Base-by-base conservation (phyloP, 2,329 filamentous ascomycete genomes). In the Waltergamsia citrina region DNA sequence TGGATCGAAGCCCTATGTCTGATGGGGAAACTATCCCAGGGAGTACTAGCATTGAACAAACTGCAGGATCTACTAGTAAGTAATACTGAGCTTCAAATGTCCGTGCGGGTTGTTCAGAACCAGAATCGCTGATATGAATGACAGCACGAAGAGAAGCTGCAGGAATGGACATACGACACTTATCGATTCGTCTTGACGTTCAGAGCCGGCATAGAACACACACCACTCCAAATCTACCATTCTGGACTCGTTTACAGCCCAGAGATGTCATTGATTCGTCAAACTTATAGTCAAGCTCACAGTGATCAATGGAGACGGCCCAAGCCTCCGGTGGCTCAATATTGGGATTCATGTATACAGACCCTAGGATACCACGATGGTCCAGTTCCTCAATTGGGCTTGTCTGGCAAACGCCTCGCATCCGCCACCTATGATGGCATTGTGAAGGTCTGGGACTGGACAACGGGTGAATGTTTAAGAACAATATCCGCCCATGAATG, bases 71-170 rank as follows among this genome's bases (percentile, higher is more conserved):
- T 21, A 12, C 18, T 21, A 14, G 29, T 31, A 31, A 15, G 29
- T 29, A 18, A 7, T 20, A 20, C 9, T 18, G 29, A 29, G 7
- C 15, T 12, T 18, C 22, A 11, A 12, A 4, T 31, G 4, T 12
- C 15, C 9, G n/a, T n/a, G n/a, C n/a, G n/a, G n/a, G n/a, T 5
- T 7, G 14, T 4, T 20, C 9, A 10, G 14, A 19, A 15, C 11
- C 18, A 18, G 10, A 35, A 45, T 11, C 51, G 58, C n/a, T 29
- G 5, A 5, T 29, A 15, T 29, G 18, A 11, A 7, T 21, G 6
- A 17, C 14, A 17, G 29, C 16, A 5, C 7, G 20, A 7, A n/a
- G 14, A 30, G 11, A 12, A 14, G 17, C 6, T 19, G 17, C 29
- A 22, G 33, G 15, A 14, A 7, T 16, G 10, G 18, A 8, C 18